Conservation (phyloP, 1,284 basidiomycete genomes). For the Apiotrichum brassicae region DNA sequence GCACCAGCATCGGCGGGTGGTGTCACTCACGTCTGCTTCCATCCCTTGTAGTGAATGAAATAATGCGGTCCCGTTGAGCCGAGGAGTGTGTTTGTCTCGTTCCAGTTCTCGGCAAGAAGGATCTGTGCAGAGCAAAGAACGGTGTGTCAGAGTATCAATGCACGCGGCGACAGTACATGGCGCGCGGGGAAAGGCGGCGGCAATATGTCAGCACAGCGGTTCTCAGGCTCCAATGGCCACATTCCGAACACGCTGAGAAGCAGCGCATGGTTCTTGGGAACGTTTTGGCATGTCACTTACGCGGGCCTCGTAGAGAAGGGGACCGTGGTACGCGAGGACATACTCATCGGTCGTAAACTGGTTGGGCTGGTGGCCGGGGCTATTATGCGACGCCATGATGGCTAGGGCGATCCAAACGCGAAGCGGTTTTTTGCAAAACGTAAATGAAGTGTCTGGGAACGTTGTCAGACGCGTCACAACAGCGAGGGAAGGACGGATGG, state of each 20-base stretch:
- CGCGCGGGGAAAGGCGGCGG: neutral
- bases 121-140: slow-evolving; percentile 48
- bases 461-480: neutral
- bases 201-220: slow-evolving; percentile 15
- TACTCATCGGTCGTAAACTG: slow-evolving; percentile 58
- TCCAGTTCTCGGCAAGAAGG: slow-evolving; percentile 70
- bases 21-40: slow-evolving; percentile 85
- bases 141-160: neutral
- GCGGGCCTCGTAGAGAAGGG: slow-evolving; percentile 91
- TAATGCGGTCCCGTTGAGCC: slow-evolving; percentile 74
- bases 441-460: neutral
- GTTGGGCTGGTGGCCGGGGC: slow-evolving; percentile 21
- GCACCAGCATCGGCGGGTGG: neutral
- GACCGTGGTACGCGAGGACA: slow-evolving; percentile 89
- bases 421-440: neutral
- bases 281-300: slow-evolving; percentile 38
- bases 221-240: neutral
- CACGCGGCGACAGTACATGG: too few species aligned
- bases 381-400: slow-evolving; percentile 17
- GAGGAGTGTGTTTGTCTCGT: slow-evolving; percentile 61
- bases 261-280: neutral
- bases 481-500: neutral
- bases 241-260: slow-evolving; percentile 13
- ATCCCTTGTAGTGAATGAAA: slow-evolving; percentile 97
- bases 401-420: neutral